A percentile compares a stretch with the other conserved stretches of the same genome.
Conservation (phyloP, 73 alveolate species). For the Tetrahymena thermophila region DNA sequence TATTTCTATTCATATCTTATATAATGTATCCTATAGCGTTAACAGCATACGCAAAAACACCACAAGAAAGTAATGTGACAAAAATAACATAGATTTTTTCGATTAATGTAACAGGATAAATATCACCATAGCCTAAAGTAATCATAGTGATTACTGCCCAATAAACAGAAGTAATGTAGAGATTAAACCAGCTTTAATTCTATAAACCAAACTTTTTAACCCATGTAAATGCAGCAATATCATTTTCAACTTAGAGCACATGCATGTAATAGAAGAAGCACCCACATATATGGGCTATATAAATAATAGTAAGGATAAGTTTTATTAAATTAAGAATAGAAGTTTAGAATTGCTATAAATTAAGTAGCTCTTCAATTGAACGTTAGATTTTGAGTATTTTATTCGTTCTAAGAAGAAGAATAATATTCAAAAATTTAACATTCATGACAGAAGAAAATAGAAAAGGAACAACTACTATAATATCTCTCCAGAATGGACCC, state of each 20-base stretch:
- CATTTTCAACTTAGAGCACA: constrained; percentile 19
- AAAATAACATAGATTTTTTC: constrained; percentile 63
- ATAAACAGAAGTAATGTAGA: constrained; percentile 54
- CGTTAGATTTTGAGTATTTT: constrained; percentile 46
- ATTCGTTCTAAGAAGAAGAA: constrained; percentile 52
- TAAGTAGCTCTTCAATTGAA: constrained; percentile 63
- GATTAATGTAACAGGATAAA: constrained; percentile 40
- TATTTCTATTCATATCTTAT: constrained; percentile 8
- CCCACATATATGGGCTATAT: constrained; percentile 84
- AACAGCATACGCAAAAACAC: constrained; percentile 65
- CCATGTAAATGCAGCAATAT: constrained; percentile 32
- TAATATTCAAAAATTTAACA: constrained; percentile 37
- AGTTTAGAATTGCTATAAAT: constrained; percentile 45
- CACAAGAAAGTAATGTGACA: constrained; percentile 58
- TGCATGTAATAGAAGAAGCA: constrained; percentile 67
- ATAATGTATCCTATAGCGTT: constrained; percentile 50
- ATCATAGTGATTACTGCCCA: constrained; percentile 82
- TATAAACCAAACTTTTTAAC: constrained; percentile 34
- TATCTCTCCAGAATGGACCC: constrained; percentile 52
- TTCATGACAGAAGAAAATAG: constrained; percentile 2
- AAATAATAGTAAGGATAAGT: constrained; percentile 59
- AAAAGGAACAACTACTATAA: constrained; percentile 19
- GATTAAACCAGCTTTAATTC: constrained; percentile 34
- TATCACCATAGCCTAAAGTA: constrained; percentile 84
- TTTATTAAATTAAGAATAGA: constrained; percentile 51